phyloP scores from a whole-genome alignment of 1,139 yeast species.

The Saccharomycopsis hybrid region DNA sequence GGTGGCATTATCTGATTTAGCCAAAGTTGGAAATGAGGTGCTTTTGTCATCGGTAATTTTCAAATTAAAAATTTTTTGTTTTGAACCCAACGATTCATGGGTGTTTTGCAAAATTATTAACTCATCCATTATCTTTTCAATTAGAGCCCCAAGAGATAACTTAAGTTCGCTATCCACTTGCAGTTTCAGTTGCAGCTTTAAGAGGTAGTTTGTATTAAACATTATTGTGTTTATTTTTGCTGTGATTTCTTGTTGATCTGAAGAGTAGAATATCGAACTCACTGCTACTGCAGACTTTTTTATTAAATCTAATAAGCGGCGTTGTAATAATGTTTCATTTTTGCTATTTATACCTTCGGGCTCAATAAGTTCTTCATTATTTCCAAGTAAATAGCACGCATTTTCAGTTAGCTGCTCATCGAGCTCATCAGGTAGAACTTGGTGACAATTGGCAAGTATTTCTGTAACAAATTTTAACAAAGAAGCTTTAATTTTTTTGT shows the following conservation, averaged over 20 bases:
- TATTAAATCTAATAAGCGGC: neutral
- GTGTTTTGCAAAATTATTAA: conserved; percentile 5
- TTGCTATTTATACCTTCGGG: too few relatives aligned
- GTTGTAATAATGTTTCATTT: neutral
- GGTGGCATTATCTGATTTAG: neutral
- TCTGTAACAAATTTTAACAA: conserved; percentile 1
- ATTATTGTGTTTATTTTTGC: conserved; percentile 5
- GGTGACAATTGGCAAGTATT: neutral
- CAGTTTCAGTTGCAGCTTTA: neutral
- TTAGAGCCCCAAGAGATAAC: neutral
- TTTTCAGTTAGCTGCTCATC: neutral
- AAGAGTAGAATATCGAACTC: conserved; percentile 8
- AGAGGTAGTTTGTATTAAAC: neutral
- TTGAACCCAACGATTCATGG: neutral
- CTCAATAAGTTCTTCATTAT: conserved; percentile 1
- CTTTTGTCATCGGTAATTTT: conserved; percentile 1
- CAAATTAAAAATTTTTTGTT: conserved; percentile 1
- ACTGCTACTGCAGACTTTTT: neutral
- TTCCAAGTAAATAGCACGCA: conserved; percentile 4
- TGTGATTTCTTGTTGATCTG: conserved; percentile 8
- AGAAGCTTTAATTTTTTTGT: neutral
- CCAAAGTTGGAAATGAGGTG: conserved; percentile 8
- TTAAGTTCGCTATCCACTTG: too few relatives aligned
- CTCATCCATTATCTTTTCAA: conserved; percentile 7
- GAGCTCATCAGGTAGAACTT: neutral